Evolutionary conservation across 306 rosid species (phyloP), one percentile per base, ranked within the genome.

Genomic region (Sophora flavescens): DNA sequence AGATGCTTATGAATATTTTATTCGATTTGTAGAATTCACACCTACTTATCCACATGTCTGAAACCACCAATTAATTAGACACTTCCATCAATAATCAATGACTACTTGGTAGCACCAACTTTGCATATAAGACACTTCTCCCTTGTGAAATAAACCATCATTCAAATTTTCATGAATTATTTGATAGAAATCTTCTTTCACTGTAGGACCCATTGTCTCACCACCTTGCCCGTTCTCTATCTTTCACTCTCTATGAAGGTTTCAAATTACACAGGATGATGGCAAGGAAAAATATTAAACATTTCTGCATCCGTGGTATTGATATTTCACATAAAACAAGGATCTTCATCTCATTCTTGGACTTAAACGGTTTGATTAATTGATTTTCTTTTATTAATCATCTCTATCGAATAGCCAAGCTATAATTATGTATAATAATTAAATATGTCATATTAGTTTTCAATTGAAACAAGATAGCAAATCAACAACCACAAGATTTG

Each of bases 41-140:
- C 42, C 22, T 54, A 44, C 74, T 62, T 72, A 78, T 77, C 83
- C 62, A 15, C 72, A 48, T 72, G 60, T 38, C 54, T 41, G 8
- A 54, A 44, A 33, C 68, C 39, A 71, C 57, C 78, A 71, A 70
- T n/a, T 39, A 44, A 32, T 22, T 30, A 61, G 30, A 38, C 41
- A 38, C 33, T 33, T 35, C 26, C 52, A 5, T 62, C 41, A 60
- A 68, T 68, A 60, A 59, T 36, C 62, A 74, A 57, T 57, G 12
- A 63, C 77, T 32, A 45, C 17, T 66, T 63, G 82, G 2, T 50
- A 59, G 33, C 73, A 54, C 63, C 82, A 63, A 63, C 81, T 44
- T 3, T 45, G 5, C 64, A 63, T 44, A 50, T 76, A 61, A 39
- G 45, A 51, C 76, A 33, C 39, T 32, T 12, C 12, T 63, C 15